phyloP scores from a whole-genome alignment of 129 eudicot genomes.

The Lonicera japonica region DNA sequence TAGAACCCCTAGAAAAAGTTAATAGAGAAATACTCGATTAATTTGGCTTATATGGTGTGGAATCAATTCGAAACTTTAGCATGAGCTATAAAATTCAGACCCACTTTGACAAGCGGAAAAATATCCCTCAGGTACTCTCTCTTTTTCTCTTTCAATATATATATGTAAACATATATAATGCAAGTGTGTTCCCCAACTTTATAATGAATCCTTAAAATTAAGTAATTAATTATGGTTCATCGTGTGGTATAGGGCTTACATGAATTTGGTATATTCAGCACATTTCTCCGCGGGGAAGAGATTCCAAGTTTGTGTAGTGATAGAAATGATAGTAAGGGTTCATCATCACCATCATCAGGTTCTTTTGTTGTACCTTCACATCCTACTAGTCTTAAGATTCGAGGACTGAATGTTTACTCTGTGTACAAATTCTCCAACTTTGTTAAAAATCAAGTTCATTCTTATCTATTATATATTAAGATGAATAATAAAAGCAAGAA shows the following conservation, averaged over 20 bases:
- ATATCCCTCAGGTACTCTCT: too few relatives aligned
- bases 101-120: not conserved
- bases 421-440: not conserved
- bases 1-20: not conserved
- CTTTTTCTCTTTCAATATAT: not conserved
- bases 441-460: not conserved
- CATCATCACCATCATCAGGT: not conserved
- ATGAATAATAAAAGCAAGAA: not conserved
- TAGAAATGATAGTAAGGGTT: too few relatives aligned
- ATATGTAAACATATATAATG: not conserved
- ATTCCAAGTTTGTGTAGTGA: slow-evolving; percentile 6
- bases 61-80: not conserved
- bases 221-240: not conserved
- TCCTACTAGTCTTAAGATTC: not conserved
- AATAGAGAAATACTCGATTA: not conserved
- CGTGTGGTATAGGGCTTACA: slow-evolving; percentile 7
- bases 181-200: too few relatives aligned
- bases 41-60: not conserved
- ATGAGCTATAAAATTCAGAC: not conserved
- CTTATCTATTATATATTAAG: not conserved
- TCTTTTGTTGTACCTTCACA: not conserved
- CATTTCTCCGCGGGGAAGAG: slow-evolving; percentile 4
- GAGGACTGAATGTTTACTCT: not conserved
- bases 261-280: slow-evolving; percentile 14
- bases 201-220: not conserved